These are phyloP conservation scores for Discostella pseudostelligera DNA, from an alignment of 108 stramenopile species.

Conservation along the genomic window DNA sequence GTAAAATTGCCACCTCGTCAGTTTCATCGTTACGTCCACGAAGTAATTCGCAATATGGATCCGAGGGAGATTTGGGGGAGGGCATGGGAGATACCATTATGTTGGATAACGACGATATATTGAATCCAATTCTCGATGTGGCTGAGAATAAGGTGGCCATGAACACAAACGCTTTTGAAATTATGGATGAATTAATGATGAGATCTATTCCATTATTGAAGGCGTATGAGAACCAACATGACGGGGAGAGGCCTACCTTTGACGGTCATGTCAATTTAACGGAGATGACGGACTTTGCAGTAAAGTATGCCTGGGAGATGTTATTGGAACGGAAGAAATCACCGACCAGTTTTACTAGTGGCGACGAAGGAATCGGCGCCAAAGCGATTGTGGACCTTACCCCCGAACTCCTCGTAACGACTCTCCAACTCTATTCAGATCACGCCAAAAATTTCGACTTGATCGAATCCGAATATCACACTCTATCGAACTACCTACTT, in stretches of 20 bases:
- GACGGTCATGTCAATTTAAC: constrained; percentile 5
- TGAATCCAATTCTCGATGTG: constrained; percentile 12
- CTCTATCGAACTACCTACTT: constrained; percentile 79
- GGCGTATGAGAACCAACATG: constrained; percentile 53
- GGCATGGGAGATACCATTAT: constrained; percentile 17
- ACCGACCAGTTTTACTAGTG: constrained; percentile 10
- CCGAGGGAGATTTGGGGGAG: no score
- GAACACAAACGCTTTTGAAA: constrained; percentile 71
- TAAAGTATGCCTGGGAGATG: constrained; percentile 50
- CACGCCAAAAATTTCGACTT: constrained; percentile 86
- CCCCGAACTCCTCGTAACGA: constrained; percentile 73
- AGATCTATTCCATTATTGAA: constrained; percentile 61
- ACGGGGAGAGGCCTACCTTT: constrained; percentile 51
- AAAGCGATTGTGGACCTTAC: constrained; percentile 42
- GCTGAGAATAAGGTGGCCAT: constrained; percentile 53
- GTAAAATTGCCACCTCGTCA: constrained; percentile 38
- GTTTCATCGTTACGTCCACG: background rate
- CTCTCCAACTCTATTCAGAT: constrained; percentile 89
- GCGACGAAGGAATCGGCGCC: constrained; percentile 10
- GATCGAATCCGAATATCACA: constrained; percentile 78
- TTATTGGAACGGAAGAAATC: background rate
- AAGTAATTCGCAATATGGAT: no score
- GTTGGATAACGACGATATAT: constrained; percentile 6
- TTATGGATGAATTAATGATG: constrained; percentile 80
- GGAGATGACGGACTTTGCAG: constrained; percentile 55